Base-by-base conservation (phyloP, 352 stramenopile species). In the Phytophthora macrochlamydospora region DNA sequence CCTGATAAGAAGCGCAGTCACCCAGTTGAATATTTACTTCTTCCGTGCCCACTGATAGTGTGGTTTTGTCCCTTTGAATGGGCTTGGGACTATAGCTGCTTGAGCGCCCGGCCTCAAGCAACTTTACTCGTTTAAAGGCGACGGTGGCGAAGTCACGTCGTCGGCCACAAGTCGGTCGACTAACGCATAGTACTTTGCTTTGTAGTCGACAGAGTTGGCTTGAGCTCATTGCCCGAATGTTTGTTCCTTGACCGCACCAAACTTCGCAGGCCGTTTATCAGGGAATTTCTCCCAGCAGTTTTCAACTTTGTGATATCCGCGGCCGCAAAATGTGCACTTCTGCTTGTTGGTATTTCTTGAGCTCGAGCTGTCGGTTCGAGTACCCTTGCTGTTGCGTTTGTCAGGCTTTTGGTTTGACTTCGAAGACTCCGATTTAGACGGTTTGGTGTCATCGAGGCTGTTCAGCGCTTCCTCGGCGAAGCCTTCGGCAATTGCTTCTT, bases 161-260 rank as follows among this genome's bases (percentile, higher is more conserved):
- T 50, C 18, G 11, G 24, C 14, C 43, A 50, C 43, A 14, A 50
- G 43, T 50, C 43, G 7, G 43, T 50, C 57, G 29, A 64, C 13
- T 2, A 63, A n/a, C 7, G 46, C 46, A 24, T 35, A 63, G 46
- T 63, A 56, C 28, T 63, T 63, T 0, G 56, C 33, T 14, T 49
- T 56, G 35, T 56, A 56, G 45, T 63, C 46, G 6, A 43, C 37
- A 12, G 37, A 43, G 12, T 43, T 12, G 6, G 37, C 6, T 43
- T 6, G 37, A 6, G 37, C 37, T 12, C 37, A 12, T 12, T 43
- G 37, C 12, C 37, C 37, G 12, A 43, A 43, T 43, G 6, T 43
- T 43, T 6, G 37, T 43, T 43, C 12, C 37, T 12, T 43, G 37
- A 12, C 37, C 37, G 6, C 12, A 6, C 37, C 37, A 43, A 43